Evolutionary conservation across 768 basidiomycete genomes (phyloP).

Genomic region (Gymnopilus dilepis): DNA sequence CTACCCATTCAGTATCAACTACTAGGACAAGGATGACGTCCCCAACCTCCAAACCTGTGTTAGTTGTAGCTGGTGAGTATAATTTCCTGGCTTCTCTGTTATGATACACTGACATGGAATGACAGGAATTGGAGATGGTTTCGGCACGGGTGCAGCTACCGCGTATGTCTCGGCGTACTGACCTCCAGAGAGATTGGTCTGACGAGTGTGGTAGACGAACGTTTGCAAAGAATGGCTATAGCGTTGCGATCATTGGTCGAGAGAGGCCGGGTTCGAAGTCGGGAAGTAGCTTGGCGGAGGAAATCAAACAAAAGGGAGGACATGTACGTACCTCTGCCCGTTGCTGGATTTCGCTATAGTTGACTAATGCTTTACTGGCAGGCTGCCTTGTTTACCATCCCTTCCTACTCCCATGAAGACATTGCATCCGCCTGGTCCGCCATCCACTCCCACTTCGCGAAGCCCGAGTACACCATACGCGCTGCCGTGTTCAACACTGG

Average conservation of each 20-base stretch:
- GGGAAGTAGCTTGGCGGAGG: conserved; percentile 54
- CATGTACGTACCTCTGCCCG: conserved; percentile 42
- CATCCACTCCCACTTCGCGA: conserved; percentile 51
- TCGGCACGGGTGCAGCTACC: conserved; percentile 57
- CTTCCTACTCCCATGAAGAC: conserved; percentile 52
- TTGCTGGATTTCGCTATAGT: too few species aligned
- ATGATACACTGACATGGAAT: background rate
- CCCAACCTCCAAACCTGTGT: conserved; percentile 45
- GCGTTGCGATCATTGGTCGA: conserved; percentile 65
- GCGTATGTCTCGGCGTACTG: conserved; percentile 43
- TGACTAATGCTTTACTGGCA: conserved; percentile 25
- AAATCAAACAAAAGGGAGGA: conserved; percentile 58
- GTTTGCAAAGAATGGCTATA: conserved; percentile 64
- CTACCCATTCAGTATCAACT: too few species aligned
- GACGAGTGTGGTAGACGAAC: conserved; percentile 43
- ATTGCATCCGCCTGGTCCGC: conserved; percentile 54
- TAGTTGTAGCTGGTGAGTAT: conserved; percentile 58
- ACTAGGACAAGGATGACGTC: conserved; percentile 27
- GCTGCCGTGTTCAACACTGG: conserved; percentile 71
- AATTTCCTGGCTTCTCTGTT: background rate
- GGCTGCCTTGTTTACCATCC: conserved; percentile 63
- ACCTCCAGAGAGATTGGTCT: background rate
- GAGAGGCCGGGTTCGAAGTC: conserved; percentile 42
- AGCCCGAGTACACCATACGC: conserved; percentile 55
- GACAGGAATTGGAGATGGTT: conserved; percentile 44